Evolutionary conservation across 768 basidiomycete species (phyloP).

Genomic region (Candolleomyces aberdarensis): DNA sequence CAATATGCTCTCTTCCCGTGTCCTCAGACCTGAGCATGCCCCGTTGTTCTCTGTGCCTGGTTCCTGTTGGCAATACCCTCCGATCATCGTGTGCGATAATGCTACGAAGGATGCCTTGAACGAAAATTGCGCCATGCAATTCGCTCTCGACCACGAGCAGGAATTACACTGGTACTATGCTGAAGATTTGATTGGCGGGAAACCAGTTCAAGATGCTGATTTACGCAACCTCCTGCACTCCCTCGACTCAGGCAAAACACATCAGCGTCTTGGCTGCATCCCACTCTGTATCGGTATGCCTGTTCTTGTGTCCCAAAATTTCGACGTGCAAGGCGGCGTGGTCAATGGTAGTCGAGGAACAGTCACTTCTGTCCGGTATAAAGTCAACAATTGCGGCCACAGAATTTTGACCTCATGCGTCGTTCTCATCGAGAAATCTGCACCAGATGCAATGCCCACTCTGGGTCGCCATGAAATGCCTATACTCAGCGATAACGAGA

Average conservation of each 20-base stretch:
- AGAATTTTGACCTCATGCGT: not conserved
- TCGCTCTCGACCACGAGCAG: constrained; percentile 17
- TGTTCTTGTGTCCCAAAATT: constrained; percentile 35
- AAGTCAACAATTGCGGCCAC: constrained; percentile 12
- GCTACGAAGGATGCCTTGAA: constrained; percentile 36
- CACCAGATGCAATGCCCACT: not conserved
- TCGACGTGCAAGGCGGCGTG: constrained; percentile 31
- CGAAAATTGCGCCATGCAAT: constrained; percentile 16
- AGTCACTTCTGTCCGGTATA: constrained; percentile 22
- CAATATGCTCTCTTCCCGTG: not conserved
- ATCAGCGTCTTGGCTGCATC: constrained; percentile 26
- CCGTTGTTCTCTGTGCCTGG: too few species aligned
- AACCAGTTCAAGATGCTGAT: not conserved
- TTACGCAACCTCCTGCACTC: not conserved
- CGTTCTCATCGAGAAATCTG: not conserved
- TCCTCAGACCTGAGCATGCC: constrained; percentile 1
- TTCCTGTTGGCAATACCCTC: constrained; percentile 21
- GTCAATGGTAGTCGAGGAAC: constrained; percentile 32
- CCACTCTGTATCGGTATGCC: constrained; percentile 39
- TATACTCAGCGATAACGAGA: not conserved
- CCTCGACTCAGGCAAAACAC: constrained; percentile 23
- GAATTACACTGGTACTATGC: constrained; percentile 28
- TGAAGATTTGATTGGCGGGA: constrained; percentile 16
- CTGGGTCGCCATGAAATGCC: not conserved
- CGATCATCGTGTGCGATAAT: constrained; percentile 36